Percentiles rank a stretch among this genome's conserved stretches.
Evolutionary conservation across 805 yeast species (phyloP).

Genomic region (Clavispora fructus): DNA sequence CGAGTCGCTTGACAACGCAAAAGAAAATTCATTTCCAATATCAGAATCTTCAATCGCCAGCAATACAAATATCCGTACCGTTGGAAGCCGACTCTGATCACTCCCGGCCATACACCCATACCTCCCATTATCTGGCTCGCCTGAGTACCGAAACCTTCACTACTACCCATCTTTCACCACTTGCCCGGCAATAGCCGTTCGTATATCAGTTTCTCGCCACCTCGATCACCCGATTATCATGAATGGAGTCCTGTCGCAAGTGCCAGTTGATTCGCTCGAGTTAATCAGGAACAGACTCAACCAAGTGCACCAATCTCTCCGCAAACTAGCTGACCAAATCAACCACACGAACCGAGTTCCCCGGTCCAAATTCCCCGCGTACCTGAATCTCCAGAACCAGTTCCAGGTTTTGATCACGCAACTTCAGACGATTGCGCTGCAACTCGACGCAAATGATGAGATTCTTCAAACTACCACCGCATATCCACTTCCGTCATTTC

Average conservation of each 20-base stretch:
- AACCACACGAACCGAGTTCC: conserved; percentile 33
- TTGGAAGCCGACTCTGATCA: no score
- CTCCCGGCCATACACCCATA: no score
- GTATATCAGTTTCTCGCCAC: no score
- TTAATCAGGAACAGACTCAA: conserved; percentile 36
- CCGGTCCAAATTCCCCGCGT: conserved; percentile 35
- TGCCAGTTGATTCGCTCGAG: conserved; percentile 36
- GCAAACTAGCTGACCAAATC: conserved; percentile 33
- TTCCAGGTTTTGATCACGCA: conserved; percentile 81
- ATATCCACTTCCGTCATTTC: conserved; percentile 80
- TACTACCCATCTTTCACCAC: no score
- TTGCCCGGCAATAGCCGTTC: no score
- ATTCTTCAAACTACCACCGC: conserved; percentile 63
- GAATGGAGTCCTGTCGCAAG: conserved; percentile 40
- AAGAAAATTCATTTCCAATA: no score
- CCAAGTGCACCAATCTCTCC: conserved; percentile 38
- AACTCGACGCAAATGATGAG: conserved; percentile 57
- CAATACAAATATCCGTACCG: no score
- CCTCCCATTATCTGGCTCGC: no score
- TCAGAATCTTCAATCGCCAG: no score
- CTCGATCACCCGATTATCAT: conserved; percentile 1
- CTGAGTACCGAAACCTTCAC: no score
- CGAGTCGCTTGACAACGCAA: no score
- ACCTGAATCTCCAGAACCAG: conserved; percentile 76
- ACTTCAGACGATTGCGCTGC: conserved; percentile 66